Base-by-base conservation (phyloP, 495 filamentous ascomycete species). In the Podospora anserina region DNA sequence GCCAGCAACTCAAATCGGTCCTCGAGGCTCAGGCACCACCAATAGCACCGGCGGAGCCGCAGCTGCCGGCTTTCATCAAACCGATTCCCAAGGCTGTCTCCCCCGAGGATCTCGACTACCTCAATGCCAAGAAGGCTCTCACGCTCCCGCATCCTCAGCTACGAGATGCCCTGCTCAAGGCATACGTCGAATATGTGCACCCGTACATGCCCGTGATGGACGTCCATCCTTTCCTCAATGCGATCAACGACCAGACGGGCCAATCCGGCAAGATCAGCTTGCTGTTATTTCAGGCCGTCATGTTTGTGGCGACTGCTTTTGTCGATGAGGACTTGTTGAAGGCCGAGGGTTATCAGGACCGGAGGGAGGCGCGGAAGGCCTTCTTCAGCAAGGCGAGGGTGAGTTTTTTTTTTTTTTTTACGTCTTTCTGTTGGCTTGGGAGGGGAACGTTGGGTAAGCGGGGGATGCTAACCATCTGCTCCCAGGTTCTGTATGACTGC, bases 151-250 rank as follows among this genome's bases (percentile, higher is more conserved):
- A 87, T 49, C 77, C 82, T n/a, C 76, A 75, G 2, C 76, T 94
- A 32, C 88, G 92, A 72, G 91, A 88, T 76, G 92, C 90, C 63
- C 79, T 95, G 28, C 78, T 96, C 4, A 87, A 87, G 68, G 86
- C 86, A 23, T 94, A 92, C 74, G 82, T 93, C 64, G 89, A 94
- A 74, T 95, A 88, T 77, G 92, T 95, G 6, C 89, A 96, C 73
- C 91, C 92, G 5, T 94, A 90, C 77, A 94, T 95, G 91, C 92
- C 92, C n/a, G 80, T 94, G 28, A 72, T 96, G 61, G 91, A 96
- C 69, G 77, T 92, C 68, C 85, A 89, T 68, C 86, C 92, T 55
- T 92, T 94, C 74, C 75, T 95, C 28, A 77, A 82, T 69, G 87
- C 86, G 57, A 84, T 93, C 65, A 86, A 88, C 53, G 80, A 83